These are phyloP conservation scores for Aspergillus panamensis DNA, from an alignment of 495 filamentous ascomycete species.

Conservation along the genomic window DNA sequence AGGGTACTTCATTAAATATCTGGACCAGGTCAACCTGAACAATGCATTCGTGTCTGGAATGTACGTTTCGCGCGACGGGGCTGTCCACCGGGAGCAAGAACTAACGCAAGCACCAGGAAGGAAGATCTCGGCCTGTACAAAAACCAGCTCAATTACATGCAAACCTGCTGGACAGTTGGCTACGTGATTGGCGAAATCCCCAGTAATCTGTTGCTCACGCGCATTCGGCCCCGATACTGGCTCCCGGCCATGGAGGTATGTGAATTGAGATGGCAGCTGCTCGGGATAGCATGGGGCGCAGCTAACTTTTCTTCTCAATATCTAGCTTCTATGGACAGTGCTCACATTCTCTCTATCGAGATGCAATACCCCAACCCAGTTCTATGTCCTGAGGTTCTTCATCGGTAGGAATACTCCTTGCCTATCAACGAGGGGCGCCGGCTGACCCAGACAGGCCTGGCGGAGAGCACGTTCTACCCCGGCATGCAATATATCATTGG, in stretches of 20 bases:
- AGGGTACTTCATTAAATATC: slow-evolving; percentile 58
- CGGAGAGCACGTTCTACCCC: slow-evolving; percentile 46
- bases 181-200: slow-evolving; percentile 63
- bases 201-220: slow-evolving; percentile 55
- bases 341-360: slow-evolving; percentile 48
- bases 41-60: slow-evolving; percentile 52
- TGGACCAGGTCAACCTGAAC: slow-evolving; percentile 57
- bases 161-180: slow-evolving; percentile 61
- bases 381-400: slow-evolving; percentile 59
- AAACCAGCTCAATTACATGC: slow-evolving; percentile 51
- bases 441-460: slow-evolving; percentile 29
- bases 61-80: slow-evolving; percentile 24
- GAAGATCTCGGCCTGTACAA: slow-evolving; percentile 57
- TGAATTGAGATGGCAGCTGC: no score
- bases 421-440: neutral
- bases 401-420: slow-evolving; percentile 41
- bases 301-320: neutral
- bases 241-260: slow-evolving; percentile 49
- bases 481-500: slow-evolving; percentile 48
- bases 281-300: neutral
- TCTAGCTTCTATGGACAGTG: slow-evolving; percentile 53
- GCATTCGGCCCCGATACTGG: slow-evolving; percentile 54
- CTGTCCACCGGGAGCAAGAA: neutral
- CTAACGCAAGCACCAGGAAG: slow-evolving; percentile 45
- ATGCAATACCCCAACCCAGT: slow-evolving; percentile 45